A percentile compares a stretch with the other conserved stretches of the same genome.
Conservation (phyloP, 345 rosid species). For the Ricinus communis region DNA sequence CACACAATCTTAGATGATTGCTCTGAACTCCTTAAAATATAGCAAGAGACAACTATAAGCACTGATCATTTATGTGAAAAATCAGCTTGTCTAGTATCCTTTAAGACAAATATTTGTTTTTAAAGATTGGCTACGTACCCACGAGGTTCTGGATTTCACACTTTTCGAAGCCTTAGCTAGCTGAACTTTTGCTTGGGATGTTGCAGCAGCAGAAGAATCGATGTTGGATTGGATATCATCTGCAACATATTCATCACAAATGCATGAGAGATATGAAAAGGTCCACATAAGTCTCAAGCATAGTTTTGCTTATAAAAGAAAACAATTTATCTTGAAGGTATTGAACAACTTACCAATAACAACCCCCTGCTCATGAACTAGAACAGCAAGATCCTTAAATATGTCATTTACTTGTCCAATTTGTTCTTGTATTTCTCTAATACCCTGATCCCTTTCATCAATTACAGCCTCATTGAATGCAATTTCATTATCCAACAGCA, state of each 20-base stretch:
- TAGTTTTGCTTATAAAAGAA: slow-evolving; percentile 3
- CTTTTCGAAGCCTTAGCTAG: slow-evolving; percentile 55
- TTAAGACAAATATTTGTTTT: not conserved
- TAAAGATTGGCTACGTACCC: slow-evolving; percentile 41
- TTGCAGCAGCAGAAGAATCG: slow-evolving; percentile 47
- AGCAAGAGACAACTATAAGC: not conserved
- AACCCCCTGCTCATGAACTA: slow-evolving; percentile 69
- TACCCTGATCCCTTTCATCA: slow-evolving; percentile 69
- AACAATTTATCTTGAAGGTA: not conserved
- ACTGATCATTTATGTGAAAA: not conserved
- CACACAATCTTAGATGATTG: not conserved
- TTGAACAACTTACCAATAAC: slow-evolving; percentile 49
- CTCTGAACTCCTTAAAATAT: not conserved
- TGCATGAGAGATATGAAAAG: not conserved
- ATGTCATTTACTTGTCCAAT: slow-evolving; percentile 67
- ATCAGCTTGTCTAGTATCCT: not conserved
- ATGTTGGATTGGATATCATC: slow-evolving; percentile 64
- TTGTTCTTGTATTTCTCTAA: slow-evolving; percentile 57
- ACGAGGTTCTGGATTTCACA: slow-evolving; percentile 53
- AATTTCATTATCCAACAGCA: slow-evolving; percentile 60
- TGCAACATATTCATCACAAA: slow-evolving; percentile 22
- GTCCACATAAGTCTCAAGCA: slow-evolving; percentile 3
- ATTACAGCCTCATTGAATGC: slow-evolving; percentile 68
- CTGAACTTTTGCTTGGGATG: slow-evolving; percentile 53
- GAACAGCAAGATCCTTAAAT: slow-evolving; percentile 69